Base-by-base conservation (phyloP, 1,284 basidiomycete species). In the Cryptococcus sp. region DNA sequence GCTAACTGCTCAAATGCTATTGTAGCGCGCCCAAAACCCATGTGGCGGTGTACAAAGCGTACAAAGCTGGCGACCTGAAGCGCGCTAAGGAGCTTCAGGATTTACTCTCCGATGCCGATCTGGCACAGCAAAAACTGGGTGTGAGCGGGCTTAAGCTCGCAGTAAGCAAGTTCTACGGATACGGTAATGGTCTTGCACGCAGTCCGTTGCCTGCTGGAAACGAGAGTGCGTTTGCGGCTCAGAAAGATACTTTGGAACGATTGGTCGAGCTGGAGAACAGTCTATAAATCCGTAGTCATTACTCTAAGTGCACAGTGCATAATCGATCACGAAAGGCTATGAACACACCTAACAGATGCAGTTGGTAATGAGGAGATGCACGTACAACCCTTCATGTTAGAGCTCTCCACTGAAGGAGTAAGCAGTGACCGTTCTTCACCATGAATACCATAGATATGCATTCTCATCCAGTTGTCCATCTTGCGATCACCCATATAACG, bases 31-130 rank as follows among this genome's bases (percentile, higher is more conserved):
- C 63, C 7, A 64, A 64, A 56, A 44, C 51, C 10, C 63, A 64
- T 34, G 58, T 73, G 29, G 59, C 61, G 6, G 52, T 69, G 25
- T 67, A 59, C 45, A 57, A 71, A 8, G 55, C 60, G n/a, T 72
- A 58, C 46, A 45, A 57, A n/a, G 45, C 51, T 13, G 60, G 63
- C 26, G 56, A 68, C 34, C 46, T 63, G 34, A 47, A 41, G 16
- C 51, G 57, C 22, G 69, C 68, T 13, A 59, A 57, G 29, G 43
- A 55, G 19, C 23, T 69, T n/a, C 69, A 69, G 50, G 64, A 65
- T 20, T 13, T 61, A 15, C 46, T 72, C 10, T 53, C 64, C 1
- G 55, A 62, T 41, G 70, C 60, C 4, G 70, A 72, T 34, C 48
- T 58, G 10, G 63, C 63, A 15, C 56, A 58, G 39, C 19, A 17